Conservation (phyloP, 2,329 filamentous ascomycete species). For the Taxawa tesnikishii region DNA sequence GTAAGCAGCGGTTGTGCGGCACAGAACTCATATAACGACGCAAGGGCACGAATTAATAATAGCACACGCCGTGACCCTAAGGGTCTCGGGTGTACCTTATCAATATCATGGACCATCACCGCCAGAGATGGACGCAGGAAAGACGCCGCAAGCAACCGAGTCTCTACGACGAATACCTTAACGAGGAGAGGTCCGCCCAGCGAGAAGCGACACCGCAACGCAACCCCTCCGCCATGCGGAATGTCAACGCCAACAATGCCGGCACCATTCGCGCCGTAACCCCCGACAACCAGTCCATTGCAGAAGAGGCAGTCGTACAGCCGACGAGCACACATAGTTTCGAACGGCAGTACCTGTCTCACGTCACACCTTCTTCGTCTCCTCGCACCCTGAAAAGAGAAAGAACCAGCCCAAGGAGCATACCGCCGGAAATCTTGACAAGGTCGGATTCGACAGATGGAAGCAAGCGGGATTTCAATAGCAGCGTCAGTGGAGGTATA, state of each 20-base stretch:
- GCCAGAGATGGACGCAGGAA: slow-evolving; percentile 11
- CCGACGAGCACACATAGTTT: slow-evolving; percentile 4
- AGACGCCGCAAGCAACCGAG: slow-evolving; percentile 15
- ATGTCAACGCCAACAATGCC: too few species aligned
- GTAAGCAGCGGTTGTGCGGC: too few species aligned
- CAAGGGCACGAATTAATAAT: too few species aligned
- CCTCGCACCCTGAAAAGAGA: slow-evolving; percentile 2
- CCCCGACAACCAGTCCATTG: slow-evolving; percentile 41
- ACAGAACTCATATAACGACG: too few species aligned
- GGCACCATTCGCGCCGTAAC: slow-evolving; percentile 52
- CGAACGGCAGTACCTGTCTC: slow-evolving; percentile 6
- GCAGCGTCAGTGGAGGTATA: slow-evolving; percentile 18
- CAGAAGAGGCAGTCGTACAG: slow-evolving; percentile 6
- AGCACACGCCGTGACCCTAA: too few species aligned
- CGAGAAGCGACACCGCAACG: slow-evolving; percentile 4
- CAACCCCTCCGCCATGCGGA: slow-evolving; percentile 4
- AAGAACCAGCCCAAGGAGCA: slow-evolving; percentile 10
- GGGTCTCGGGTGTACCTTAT: too few species aligned
- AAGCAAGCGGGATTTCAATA: slow-evolving; percentile 1
- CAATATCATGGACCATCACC: slow-evolving; percentile 7
- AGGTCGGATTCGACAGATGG: slow-evolving; percentile 16
- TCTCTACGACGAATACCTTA: slow-evolving; percentile 19
- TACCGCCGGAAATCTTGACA: slow-evolving; percentile 16
- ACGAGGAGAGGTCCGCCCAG: slow-evolving; percentile 11
- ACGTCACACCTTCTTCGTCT: slow-evolving; percentile 3